phyloP scores from a whole-genome alignment of 2,329 filamentous ascomycete genomes.

The Sodiomyces alkalinus region DNA sequence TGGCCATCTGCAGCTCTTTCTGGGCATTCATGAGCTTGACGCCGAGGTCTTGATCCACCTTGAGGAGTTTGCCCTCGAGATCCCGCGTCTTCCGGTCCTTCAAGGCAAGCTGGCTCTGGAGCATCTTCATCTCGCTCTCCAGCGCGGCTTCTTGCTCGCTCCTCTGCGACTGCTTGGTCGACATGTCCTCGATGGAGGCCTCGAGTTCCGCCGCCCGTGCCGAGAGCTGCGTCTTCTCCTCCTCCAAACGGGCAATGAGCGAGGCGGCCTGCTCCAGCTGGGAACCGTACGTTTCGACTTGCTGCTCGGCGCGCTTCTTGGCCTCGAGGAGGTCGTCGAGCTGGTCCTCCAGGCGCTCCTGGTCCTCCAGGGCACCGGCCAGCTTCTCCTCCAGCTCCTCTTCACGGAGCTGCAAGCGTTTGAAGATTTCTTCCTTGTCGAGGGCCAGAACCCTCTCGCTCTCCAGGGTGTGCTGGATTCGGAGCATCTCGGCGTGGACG shows the following conservation, averaged over 20 bases:
- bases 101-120: conserved; percentile 75
- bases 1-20: conserved; percentile 64
- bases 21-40: conserved; percentile 63
- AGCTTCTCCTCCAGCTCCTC: conserved; percentile 86
- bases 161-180: conserved; percentile 54
- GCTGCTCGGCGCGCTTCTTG: conserved; percentile 76
- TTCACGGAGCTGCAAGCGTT: conserved; percentile 84
- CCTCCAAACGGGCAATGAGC: conserved; percentile 73
- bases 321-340: conserved; percentile 77
- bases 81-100: conserved; percentile 87
- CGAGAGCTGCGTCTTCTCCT: conserved; percentile 66
- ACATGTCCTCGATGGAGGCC: conserved; percentile 52
- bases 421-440: conserved; percentile 98
- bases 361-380: conserved; percentile 79
- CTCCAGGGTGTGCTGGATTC: conserved; percentile 86
- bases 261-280: conserved; percentile 86
- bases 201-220: conserved; percentile 56
- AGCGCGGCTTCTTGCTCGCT: conserved; percentile 64
- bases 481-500: conserved; percentile 72
- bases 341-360: conserved; percentile 86
- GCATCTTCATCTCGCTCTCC: conserved; percentile 73
- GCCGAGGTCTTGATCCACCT: conserved; percentile 78
- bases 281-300: conserved; percentile 60
- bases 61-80: conserved; percentile 68
- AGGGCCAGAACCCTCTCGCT: conserved; percentile 89